Evolutionary conservation across 495 filamentous ascomycete genomes (phyloP).

Genomic region (Tuber magnatum): DNA sequence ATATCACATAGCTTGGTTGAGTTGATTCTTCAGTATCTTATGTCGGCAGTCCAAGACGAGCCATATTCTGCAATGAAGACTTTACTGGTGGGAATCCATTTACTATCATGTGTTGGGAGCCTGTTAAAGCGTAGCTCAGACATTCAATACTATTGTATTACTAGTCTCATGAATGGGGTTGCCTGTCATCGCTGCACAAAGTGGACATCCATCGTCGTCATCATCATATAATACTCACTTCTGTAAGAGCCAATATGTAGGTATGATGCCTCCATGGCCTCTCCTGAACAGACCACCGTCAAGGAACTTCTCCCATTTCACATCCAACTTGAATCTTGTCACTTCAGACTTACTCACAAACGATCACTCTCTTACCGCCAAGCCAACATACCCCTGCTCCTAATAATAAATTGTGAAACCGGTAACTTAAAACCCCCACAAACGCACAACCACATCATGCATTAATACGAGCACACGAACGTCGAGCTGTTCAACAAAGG

Average conservation of each 20-base stretch:
- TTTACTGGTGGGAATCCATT: too few species aligned
- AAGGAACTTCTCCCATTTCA: neutral
- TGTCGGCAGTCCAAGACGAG: too few species aligned
- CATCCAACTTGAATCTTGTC: neutral
- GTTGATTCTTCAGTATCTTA: too few species aligned
- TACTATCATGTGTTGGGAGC: too few species aligned
- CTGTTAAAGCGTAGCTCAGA: neutral
- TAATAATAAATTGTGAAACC: neutral
- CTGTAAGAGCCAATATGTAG: neutral
- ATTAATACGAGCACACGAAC: neutral
- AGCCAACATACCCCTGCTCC: neutral
- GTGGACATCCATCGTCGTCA: neutral
- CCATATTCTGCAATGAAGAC: too few species aligned
- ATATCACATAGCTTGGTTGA: too few species aligned
- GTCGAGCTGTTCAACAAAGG: neutral
- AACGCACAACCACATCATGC: neutral
- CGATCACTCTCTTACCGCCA: neutral
- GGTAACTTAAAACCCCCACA: neutral
- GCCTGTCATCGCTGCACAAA: neutral
- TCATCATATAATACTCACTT: neutral
- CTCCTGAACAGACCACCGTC: neutral
- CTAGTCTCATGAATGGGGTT: neutral
- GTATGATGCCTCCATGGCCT: neutral
- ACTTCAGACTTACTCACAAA: neutral
- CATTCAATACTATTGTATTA: neutral